Evolutionary conservation across 495 filamentous ascomycete species (phyloP), one percentile per base, ranked within the genome.

Genomic region (Bombardia bombarda): DNA sequence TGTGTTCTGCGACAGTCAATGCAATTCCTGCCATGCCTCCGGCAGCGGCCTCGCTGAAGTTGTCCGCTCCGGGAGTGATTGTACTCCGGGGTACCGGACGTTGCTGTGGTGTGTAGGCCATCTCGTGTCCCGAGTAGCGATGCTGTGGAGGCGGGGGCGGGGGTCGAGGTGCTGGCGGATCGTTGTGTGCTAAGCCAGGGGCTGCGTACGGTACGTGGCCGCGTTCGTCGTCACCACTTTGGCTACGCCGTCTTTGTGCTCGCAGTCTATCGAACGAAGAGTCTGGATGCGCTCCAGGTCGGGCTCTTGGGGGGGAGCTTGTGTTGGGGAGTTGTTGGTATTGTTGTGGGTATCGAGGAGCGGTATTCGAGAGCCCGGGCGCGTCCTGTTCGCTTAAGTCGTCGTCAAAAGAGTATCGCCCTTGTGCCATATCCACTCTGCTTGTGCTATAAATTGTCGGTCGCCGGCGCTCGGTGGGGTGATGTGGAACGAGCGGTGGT

Each of bases 1-100:
- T 78, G 22, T 72, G 74, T 42, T 85, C 84, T 4, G 84, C 86
- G 43, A 88, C 78, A 37, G 75, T 84, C 49, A 80, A 66, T 36
- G 86, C 84, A 42, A 90, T 80, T 20, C 83, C 84, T 14, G 83
- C 74, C 57, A 90, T 83, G 20, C 86, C 86, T 41, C 86, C 86
- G 35, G 74, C 75, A 10, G 85, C 84, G 32, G 69, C 61, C 20
- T 81, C 76, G 34, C 84, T 77, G 40, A 87, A 75, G 55, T 90
- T 88, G 61, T 89, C 86, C 28, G 77, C 73, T 8, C 83, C 84
- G 4, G 85, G 86, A 6, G 84, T 87, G 32, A 78, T 72, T 35
- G 68, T 80, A 38, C 70, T 75, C 45, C 66, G 66, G 7, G 62
- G 58, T 30, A 48, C 47, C 5, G 54, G 56, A 8, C 42, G 42